Conservation (phyloP, 2,329 filamentous ascomycete species). For the Knufia fluminis region DNA sequence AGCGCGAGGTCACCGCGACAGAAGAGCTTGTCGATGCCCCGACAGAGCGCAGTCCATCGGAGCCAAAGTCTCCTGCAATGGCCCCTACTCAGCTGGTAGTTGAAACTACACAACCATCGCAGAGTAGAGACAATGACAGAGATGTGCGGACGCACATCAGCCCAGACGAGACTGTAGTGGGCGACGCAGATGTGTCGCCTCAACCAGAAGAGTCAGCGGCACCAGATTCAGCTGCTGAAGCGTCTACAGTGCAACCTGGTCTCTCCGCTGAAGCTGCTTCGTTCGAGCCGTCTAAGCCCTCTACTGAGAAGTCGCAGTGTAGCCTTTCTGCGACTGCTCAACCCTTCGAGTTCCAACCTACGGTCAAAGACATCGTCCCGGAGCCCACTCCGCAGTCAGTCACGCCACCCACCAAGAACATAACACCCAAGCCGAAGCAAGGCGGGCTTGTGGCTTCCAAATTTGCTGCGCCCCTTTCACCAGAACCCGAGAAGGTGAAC, state of each 20-base stretch:
- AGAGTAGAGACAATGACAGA: background rate
- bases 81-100: background rate
- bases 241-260: background rate
- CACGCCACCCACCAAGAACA: background rate
- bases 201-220: background rate
- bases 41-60: background rate
- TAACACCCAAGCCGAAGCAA: background rate
- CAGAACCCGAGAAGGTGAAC: constrained; percentile 11
- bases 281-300: constrained; percentile 19
- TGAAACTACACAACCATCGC: background rate
- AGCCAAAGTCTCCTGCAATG: background rate
- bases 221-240: background rate
- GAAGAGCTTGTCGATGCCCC: background rate
- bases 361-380: constrained; percentile 13
- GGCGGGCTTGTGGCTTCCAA: constrained; percentile 27
- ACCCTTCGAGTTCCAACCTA: constrained; percentile 50
- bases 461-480: constrained; percentile 24
- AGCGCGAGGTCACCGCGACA: background rate
- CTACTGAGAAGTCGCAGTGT: constrained; percentile 39
- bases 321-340: constrained; percentile 63
- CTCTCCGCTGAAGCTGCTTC: background rate
- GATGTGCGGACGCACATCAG: background rate
- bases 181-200: background rate
- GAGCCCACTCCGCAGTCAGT: background rate
- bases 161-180: background rate